These are phyloP conservation scores for Lactifluus echinatus DNA, from an alignment of 768 basidiomycete genomes.

Conservation along the genomic window DNA sequence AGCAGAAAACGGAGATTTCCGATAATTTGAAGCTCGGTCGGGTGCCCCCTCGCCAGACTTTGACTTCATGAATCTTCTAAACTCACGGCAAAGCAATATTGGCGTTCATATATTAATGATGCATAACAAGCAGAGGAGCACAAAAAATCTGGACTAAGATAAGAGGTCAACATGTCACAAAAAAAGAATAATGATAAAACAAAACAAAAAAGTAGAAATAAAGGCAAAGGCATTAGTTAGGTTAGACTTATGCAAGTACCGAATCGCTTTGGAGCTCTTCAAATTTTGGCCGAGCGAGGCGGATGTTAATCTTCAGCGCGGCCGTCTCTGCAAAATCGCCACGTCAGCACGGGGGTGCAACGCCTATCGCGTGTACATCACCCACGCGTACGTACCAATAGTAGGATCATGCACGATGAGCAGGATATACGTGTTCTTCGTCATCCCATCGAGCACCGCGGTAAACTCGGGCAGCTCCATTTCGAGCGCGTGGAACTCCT, in stretches of 20 bases:
- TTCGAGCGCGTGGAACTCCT: slow-evolving; percentile 81
- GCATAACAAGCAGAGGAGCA: neutral
- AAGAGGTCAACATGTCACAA: slow-evolving; percentile 3
- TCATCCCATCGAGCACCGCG: slow-evolving; percentile 87
- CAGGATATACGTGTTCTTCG: slow-evolving; percentile 87
- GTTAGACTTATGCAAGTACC: slow-evolving; percentile 3
- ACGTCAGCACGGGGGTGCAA: slow-evolving; percentile 4
- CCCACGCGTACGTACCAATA: slow-evolving; percentile 68
- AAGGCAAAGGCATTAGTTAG: neutral
- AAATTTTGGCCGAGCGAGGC: slow-evolving; percentile 78
- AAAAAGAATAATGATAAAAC: slow-evolving; percentile 12
- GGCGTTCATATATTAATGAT: neutral
- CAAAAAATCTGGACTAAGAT: neutral
- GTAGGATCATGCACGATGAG: slow-evolving; percentile 84
- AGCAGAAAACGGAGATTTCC: neutral
- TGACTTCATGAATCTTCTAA: no score
- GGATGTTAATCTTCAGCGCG: slow-evolving; percentile 80
- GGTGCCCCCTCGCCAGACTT: no score
- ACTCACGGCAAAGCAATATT: neutral
- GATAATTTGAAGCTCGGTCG: neutral
- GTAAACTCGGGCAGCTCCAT: slow-evolving; percentile 82
- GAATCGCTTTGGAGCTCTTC: slow-evolving; percentile 79
- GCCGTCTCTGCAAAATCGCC: slow-evolving; percentile 60
- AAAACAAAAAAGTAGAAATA: neutral
- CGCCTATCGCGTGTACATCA: neutral